Base-by-base conservation (phyloP, 345 rosid genomes). In the Erysimum cheiranthoides region DNA sequence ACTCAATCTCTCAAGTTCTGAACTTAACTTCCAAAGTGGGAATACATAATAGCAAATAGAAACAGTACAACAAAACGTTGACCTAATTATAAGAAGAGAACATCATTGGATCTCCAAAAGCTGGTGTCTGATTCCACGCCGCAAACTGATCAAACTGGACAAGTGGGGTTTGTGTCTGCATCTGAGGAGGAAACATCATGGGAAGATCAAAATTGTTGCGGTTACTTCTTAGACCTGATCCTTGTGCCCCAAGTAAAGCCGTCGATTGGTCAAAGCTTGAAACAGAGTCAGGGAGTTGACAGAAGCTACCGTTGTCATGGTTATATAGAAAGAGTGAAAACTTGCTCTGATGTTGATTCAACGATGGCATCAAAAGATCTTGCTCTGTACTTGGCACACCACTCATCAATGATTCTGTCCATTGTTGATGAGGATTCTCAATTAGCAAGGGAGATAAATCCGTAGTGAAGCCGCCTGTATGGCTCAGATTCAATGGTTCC, bases 151-250 rank as follows among this genome's bases (percentile, higher is more conserved):
- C 17, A 30, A 39, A 52, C 2, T 28, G 14, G 5, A 46, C 16
- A 45, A 30, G 43, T 14, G 43, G 31, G 43, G 4, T 32, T 47
- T 65, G 73, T 69, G 64, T 56, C 32, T 68, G 64, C 64, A 30
- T 42, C 18, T 10, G 32, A 18, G 31, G 63, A 36, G 60, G 38
- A 30, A 50, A 47, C 5, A 16, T 2, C 27, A 47, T 8, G 25
- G 16, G 60, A 30, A 54, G 60, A 6, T 54, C 18, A 30, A 6
- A 1, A 34, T 52, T 21, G 58, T 50, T 18, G 54, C n/a, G 7
- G 57, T 25, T 52, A 12, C 34, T 52, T 27, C 58, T 27, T 52
- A 52, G 8, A 52, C 32, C n/a, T 11, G 8, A 2, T 27, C 58
- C 58, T 52, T 52, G 57, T 11, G 3, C 32, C 57, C 57, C 57